Evolutionary conservation across 768 basidiomycete species (phyloP).

Genomic region (Epithele typhae): DNA sequence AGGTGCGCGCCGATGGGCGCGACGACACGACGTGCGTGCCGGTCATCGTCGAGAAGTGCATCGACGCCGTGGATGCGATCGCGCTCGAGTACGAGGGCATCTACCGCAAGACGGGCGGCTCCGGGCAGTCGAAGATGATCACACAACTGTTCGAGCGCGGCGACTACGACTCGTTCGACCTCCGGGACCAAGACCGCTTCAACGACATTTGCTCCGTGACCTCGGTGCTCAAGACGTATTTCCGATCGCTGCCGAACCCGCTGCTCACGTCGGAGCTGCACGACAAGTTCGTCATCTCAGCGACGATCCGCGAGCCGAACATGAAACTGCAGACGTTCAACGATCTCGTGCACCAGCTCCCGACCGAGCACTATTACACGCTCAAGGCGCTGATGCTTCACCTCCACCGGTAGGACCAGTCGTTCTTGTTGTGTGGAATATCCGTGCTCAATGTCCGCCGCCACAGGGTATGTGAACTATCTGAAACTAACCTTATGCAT

Average conservation of each 20-base stretch:
- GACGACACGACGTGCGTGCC: conserved; percentile 67
- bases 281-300: conserved; percentile 80
- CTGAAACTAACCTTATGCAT: conserved; percentile 85
- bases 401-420: conserved; percentile 62
- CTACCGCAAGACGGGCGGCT: conserved; percentile 96
- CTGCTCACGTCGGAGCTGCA: conserved; percentile 89
- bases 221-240: conserved; percentile 94
- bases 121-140: conserved; percentile 87
- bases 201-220: conserved; percentile 98
- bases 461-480: conserved; percentile 55
- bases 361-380: conserved; percentile 85
- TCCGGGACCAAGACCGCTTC: conserved; percentile 82
- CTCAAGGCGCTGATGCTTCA: conserved; percentile 81
- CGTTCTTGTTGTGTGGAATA: background rate
- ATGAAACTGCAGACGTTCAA: conserved; percentile 57
- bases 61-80: conserved; percentile 83
- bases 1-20: conserved; percentile 64
- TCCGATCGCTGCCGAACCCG: conserved; percentile 88
- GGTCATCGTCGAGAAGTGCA: conserved; percentile 92
- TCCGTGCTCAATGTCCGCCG: background rate
- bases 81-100: conserved; percentile 97
- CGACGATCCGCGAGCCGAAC: conserved; percentile 59
- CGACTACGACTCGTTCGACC: conserved; percentile 85
- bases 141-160: conserved; percentile 93
- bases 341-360: conserved; percentile 72